Base-by-base conservation (phyloP, 2,329 filamentous ascomycete genomes). In the Colletotrichum tropicicola region DNA sequence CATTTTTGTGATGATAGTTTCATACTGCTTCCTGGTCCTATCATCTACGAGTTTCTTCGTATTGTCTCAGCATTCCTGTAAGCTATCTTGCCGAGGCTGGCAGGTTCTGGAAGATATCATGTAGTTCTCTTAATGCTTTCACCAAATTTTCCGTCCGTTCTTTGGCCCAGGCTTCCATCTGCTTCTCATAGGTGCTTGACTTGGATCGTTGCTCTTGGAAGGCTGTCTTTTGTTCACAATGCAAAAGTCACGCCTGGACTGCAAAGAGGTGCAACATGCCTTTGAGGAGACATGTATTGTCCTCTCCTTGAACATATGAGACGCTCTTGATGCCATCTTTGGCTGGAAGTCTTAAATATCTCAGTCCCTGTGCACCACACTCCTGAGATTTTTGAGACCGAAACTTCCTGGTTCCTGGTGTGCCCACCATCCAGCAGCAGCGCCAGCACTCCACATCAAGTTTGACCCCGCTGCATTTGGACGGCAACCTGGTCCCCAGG, bases 321-420 rank as follows among this genome's bases (percentile, higher is more conserved):
- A 13, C 19, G 9, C 6, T 7, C 15, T 21, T n/a, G 19, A 30
- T 13, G 12, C 27, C 28, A n/a, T 5, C 6, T 19, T 45, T 12
- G 17, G 39, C 27, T 55, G 51, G 30, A 48, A 6, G 59, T 62
- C 27, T 58, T 51, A 59, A 55, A 59, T 66, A 53, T 45, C 21
- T 65, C 30, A 59, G 52, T 55, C 27, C 21, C n/a, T 19, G 10
- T 19, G 41, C 19, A 27, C 15, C 2, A 3, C n/a, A 12, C 19
- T 10, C 6, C 17, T 25, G 28, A 23, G 5, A 55, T 32, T 30
- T n/a, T 44, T 19, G 10, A 37, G 28, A 54, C 25, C 21, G 17
- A 6, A 39, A 30, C 19, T 30, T 15, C 12, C 30, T 43, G 47
- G n/a, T 13, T 43, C n/a, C n/a, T 35, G 13, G 12, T n/a, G 5